A percentile compares a stretch with the other conserved stretches of the same genome.
Conservation (phyloP, 1,284 basidiomycete species). For the Ganoderma sinense region DNA sequence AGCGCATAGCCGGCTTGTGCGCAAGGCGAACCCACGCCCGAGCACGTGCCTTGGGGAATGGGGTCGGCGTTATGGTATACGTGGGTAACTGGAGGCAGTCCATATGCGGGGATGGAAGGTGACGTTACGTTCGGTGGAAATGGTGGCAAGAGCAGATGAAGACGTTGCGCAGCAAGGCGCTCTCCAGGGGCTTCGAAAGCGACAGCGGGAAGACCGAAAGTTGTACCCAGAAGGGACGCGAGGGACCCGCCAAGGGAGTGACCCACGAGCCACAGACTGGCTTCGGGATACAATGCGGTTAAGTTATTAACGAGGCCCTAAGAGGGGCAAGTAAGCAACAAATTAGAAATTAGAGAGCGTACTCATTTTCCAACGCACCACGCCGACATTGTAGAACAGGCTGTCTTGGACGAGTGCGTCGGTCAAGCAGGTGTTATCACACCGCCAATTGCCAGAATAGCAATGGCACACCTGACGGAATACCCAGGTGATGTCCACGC, state of each 20-base stretch:
- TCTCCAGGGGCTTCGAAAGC: conserved; percentile 96
- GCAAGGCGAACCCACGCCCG: conserved; percentile 70
- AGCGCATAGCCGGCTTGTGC: conserved; percentile 75
- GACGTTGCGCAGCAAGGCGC: conserved; percentile 82
- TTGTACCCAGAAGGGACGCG: conserved; percentile 87
- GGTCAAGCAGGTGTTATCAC: conserved; percentile 86
- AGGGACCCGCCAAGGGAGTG: conserved; percentile 91
- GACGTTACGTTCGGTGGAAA: conserved; percentile 28
- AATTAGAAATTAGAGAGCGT: too few species aligned
- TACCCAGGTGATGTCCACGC: conserved; percentile 90
- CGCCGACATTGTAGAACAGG: conserved; percentile 88
- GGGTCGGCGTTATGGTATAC: conserved; percentile 86
- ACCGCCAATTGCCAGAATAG: conserved; percentile 74
- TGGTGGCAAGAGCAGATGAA: conserved; percentile 85
- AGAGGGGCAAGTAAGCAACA: too few species aligned
- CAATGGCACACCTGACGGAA: conserved; percentile 90
- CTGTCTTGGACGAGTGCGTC: conserved; percentile 89
- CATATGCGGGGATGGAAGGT: conserved; percentile 53
- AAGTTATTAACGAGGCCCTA: conserved; percentile 86
- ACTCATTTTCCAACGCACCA: conserved; percentile 57
- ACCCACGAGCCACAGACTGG: conserved; percentile 93
- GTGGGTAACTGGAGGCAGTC: conserved; percentile 62
- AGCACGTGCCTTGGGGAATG: conserved; percentile 81
- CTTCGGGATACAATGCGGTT: conserved; percentile 80
- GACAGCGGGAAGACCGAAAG: conserved; percentile 94